Conservation (phyloP, 768 basidiomycete species). For the Paxillus involutus region DNA sequence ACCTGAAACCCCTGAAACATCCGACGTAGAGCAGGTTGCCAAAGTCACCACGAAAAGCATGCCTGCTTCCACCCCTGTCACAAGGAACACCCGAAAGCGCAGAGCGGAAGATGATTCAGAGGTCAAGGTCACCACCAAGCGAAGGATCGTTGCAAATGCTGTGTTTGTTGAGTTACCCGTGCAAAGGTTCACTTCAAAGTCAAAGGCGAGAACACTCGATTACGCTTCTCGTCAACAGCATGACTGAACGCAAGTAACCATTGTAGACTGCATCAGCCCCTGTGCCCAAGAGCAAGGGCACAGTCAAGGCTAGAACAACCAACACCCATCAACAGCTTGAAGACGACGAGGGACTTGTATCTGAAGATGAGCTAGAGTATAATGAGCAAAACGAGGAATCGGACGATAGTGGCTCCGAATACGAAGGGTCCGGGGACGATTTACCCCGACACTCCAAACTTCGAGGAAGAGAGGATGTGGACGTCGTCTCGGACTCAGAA, state of each 20-base stretch:
- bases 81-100: slow-evolving; percentile 26
- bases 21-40: slow-evolving; percentile 30
- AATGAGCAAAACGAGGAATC: slow-evolving; percentile 48
- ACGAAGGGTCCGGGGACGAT: slow-evolving; percentile 38
- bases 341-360: slow-evolving; percentile 26
- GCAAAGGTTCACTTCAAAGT: slow-evolving; percentile 3
- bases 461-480: background rate
- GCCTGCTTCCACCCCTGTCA: background rate
- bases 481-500: slow-evolving; percentile 36
- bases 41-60: slow-evolving; percentile 1
- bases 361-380: slow-evolving; percentile 41
- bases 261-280: slow-evolving; percentile 9
- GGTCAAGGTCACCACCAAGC: slow-evolving; percentile 24
- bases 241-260: slow-evolving; percentile 15
- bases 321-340: slow-evolving; percentile 28
- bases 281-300: slow-evolving; percentile 21
- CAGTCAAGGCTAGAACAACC: slow-evolving; percentile 25
- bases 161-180: slow-evolving; percentile 19
- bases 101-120: slow-evolving; percentile 36
- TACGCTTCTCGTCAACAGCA: background rate
- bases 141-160: slow-evolving; percentile 32
- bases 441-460: background rate
- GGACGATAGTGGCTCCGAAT: slow-evolving; percentile 59
- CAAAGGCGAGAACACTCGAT: slow-evolving; percentile 24
- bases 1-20: slow-evolving; percentile 55